Evolutionary conservation across 305 asterid species (phyloP).

Genomic region (Fraxinus sp.): DNA sequence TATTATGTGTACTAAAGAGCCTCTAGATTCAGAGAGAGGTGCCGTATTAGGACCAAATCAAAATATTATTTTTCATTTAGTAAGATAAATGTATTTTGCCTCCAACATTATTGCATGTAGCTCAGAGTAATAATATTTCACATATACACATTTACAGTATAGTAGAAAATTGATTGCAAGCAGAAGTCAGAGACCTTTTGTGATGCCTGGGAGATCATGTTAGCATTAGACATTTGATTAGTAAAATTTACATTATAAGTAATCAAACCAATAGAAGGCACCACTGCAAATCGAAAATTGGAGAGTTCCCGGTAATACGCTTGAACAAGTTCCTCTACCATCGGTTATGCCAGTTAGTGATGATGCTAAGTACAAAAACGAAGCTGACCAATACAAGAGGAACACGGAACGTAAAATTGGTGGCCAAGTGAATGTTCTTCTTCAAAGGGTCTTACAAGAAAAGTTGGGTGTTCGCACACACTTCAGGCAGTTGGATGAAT

Average conservation of each 20-base stretch:
- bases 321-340: not conserved
- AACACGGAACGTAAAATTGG: not conserved
- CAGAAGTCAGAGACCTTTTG: not conserved
- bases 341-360: not conserved
- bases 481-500: not conserved
- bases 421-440: not conserved
- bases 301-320: not conserved
- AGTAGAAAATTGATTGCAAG: not conserved
- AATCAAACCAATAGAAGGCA: not conserved
- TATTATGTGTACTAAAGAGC: not conserved
- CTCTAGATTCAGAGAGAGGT: not conserved
- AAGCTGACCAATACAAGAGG: not conserved
- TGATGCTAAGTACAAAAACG: not conserved
- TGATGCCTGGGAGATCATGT: not conserved
- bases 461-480: not conserved
- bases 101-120: not conserved
- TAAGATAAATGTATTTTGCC: not conserved
- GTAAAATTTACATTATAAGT: not conserved
- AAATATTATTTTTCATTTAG: not conserved
- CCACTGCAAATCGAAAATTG: not conserved
- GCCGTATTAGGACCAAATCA: not conserved
- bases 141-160: not conserved
- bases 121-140: not conserved
- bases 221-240: not conserved
- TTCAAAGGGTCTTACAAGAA: not conserved